These are phyloP conservation scores for Petunia secreta DNA, from an alignment of 257 asterid species.

Conservation along the genomic window DNA sequence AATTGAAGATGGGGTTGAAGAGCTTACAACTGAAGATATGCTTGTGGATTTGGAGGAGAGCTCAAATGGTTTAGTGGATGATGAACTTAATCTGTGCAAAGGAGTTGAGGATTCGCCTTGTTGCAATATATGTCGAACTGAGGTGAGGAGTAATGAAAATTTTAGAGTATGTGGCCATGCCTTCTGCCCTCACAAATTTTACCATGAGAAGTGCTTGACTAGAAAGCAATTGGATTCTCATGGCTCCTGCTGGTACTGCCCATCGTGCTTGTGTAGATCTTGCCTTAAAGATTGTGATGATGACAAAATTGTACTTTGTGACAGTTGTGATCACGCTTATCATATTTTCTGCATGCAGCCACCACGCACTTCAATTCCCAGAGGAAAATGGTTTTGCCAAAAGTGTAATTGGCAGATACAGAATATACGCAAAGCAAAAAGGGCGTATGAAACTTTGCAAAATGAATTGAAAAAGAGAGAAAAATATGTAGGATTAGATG, in stretches of 20 bases:
- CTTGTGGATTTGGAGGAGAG: conserved; percentile 61
- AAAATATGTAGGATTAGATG: conserved; percentile 33
- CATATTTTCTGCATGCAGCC: conserved; percentile 86
- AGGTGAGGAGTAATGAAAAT: conserved; percentile 48
- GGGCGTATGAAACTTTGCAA: conserved; percentile 42
- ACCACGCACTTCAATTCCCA: conserved; percentile 57
- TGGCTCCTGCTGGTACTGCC: conserved; percentile 87
- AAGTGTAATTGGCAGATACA: conserved; percentile 60
- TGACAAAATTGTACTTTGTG: conserved; percentile 84
- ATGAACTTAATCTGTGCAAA: conserved; percentile 31
- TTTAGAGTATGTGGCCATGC: conserved; percentile 69
- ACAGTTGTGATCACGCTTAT: conserved; percentile 86
- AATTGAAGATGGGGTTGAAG: conserved; percentile 43
- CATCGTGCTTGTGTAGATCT: conserved; percentile 81
- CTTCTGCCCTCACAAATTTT: conserved; percentile 78
- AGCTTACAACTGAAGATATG: conserved; percentile 34
- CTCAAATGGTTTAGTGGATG: conserved; percentile 47
- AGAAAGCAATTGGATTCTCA: conserved; percentile 55
- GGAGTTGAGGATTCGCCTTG: conserved; percentile 32
- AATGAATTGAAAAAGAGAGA: conserved; percentile 41
- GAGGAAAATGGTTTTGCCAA: conserved; percentile 80
- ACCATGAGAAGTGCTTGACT: conserved; percentile 78
- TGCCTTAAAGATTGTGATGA: conserved; percentile 77
- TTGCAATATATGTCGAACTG: conserved; percentile 70
- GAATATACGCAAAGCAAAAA: conserved; percentile 54